Base-by-base conservation (phyloP, 441 rosid genomes). In the Eutrema salsugineum region DNA sequence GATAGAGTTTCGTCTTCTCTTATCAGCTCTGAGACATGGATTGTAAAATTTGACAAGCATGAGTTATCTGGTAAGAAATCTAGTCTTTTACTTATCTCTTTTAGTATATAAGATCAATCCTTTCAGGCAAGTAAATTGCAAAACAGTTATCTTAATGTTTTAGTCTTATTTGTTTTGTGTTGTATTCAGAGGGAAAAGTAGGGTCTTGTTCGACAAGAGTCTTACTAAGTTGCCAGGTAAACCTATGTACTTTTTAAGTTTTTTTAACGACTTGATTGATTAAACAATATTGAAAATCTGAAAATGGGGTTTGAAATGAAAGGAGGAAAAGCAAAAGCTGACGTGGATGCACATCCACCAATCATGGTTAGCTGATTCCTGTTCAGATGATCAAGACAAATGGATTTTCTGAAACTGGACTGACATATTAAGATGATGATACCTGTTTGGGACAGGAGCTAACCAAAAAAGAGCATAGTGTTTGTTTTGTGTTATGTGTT, bases 21-120 rank as follows among this genome's bases (percentile, higher is more conserved):
- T 60, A 78, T 82, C 54, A 77, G 83, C 58, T 73, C 83, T 33
- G 82, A 82, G 32, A 35, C 85, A 38, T 88, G 90, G 93, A 66
- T 83, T 50, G 86, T 71, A 57, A 84, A 67, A 73, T 86, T 86
- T 75, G 79, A 84, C 61, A 88, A 84, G 77, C 86, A 86, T 85
- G 93, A 88, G 73, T 75, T 72, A 67, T 80, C 66, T 58, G 90
- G 93, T 88, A 64, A 80, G 85, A 70, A 54, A 28, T 43, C 38
- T 63, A 24, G 46, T 35, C 64, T 8, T 36, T 15, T 49, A 9
- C 32, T 9, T 33, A 32, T 11, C 4, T 50, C 28, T 46, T 57
- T 10, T 56, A 19, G 19, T 7, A 68, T 32, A 44, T 43, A 11
- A 19, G 46, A 36, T 11, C 17, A 30, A 28, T n/a, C 43, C 16